phyloP scores from a whole-genome alignment of 306 rosid species.

The Macrotyloma uniflorum region DNA sequence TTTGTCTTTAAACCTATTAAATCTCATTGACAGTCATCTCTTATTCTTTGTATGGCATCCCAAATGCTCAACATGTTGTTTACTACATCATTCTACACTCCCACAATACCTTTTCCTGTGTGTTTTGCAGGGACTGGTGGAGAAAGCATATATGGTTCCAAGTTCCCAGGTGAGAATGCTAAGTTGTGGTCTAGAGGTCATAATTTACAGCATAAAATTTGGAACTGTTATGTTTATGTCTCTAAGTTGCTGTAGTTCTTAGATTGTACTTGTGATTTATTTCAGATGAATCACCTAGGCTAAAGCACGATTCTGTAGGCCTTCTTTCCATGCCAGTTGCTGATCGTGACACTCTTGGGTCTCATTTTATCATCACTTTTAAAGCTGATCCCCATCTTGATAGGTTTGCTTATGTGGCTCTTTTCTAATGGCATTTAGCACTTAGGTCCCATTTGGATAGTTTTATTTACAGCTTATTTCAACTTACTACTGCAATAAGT shows the following conservation, averaged over 20 bases:
- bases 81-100: not conserved
- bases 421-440: not conserved
- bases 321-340: conserved; percentile 83
- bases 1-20: not conserved
- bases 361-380: conserved; percentile 85
- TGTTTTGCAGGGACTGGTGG: conserved; percentile 83
- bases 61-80: not conserved
- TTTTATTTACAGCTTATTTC: not conserved
- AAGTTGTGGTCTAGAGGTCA: not conserved
- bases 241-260: not conserved
- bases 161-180: conserved; percentile 79
- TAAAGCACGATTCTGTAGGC: conserved; percentile 81
- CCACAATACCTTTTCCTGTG: not conserved
- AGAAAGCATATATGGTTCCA: conserved; percentile 86
- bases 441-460: not conserved
- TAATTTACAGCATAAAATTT: not conserved
- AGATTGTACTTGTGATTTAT: conserved; percentile 23
- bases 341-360: conserved; percentile 78
- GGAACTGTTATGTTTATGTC: not conserved
- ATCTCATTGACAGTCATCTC: not conserved
- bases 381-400: conserved; percentile 78
- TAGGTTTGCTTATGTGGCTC: conserved; percentile 57
- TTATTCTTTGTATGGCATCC: not conserved
- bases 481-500: not conserved
- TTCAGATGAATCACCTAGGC: conserved; percentile 82